These are phyloP conservation scores for Torulaspora indica DNA, from an alignment of 805 yeast species.

Conservation along the genomic window DNA sequence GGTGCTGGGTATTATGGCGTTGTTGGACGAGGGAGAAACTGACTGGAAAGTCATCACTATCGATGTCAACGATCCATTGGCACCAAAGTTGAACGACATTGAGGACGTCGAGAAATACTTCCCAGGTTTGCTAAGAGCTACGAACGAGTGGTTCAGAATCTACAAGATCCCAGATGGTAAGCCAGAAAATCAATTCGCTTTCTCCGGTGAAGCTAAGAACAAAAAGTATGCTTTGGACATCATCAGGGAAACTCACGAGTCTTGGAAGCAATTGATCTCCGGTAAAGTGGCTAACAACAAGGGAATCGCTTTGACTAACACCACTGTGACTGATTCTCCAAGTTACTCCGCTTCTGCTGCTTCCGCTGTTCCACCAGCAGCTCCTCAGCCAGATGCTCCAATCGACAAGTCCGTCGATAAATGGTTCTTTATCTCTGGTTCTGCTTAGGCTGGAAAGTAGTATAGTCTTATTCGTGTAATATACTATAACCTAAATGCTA, in stretches of 20 bases:
- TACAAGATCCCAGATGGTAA: constrained; percentile 98
- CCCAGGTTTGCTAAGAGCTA: constrained; percentile 90
- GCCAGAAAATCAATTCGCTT: constrained; percentile 95
- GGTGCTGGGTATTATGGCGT: constrained; percentile 89
- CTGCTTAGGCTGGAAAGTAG: constrained; percentile 37
- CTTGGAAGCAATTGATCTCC: constrained; percentile 72
- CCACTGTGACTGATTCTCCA: constrained; percentile 59
- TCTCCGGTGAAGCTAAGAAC: constrained; percentile 87
- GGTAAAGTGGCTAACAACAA: constrained; percentile 57
- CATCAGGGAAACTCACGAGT: constrained; percentile 72
- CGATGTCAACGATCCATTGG: constrained; percentile 83
- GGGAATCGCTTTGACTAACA: constrained; percentile 72
- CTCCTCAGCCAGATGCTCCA: constrained; percentile 79
- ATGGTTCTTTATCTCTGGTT: constrained; percentile 97
- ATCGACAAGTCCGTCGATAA: constrained; percentile 95
- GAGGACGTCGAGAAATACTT: constrained; percentile 85
- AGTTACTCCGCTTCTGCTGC: constrained; percentile 46
- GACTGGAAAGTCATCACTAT: constrained; percentile 92
- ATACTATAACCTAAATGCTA: not conserved
- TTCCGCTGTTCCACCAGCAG: constrained; percentile 61
- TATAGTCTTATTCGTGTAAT: not conserved
- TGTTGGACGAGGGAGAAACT: constrained; percentile 87
- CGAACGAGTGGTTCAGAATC: constrained; percentile 97
- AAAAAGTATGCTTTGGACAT: constrained; percentile 81
- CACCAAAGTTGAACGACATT: constrained; percentile 78